A percentile compares a stretch with the other conserved stretches of the same genome.
Evolutionary conservation across 2,329 filamentous ascomycete species (phyloP).

Genomic region (Xylariomycetidae sp.): DNA sequence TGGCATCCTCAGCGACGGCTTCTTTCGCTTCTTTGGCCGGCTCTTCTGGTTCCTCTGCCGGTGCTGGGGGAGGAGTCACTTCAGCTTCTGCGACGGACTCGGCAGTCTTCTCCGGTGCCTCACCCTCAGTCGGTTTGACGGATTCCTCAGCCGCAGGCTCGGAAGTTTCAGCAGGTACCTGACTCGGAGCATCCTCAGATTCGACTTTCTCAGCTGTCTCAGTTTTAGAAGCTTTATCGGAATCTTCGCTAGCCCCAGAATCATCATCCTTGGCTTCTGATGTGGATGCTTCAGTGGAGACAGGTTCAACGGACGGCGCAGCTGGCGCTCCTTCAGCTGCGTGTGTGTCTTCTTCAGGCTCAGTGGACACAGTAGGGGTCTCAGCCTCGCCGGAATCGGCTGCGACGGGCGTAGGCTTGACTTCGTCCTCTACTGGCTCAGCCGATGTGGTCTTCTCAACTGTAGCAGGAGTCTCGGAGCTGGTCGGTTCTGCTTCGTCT

Average conservation of each 20-base stretch:
- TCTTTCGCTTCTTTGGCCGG: background rate
- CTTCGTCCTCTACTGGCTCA: too few relatives aligned
- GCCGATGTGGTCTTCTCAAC: too few relatives aligned
- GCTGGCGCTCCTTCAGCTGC: slow-evolving; percentile 2
- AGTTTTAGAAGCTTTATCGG: background rate
- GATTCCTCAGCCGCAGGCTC: background rate
- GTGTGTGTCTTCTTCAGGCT: slow-evolving; percentile 1
- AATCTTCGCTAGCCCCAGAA: slow-evolving; percentile 3
- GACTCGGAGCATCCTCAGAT: background rate
- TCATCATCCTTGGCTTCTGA: slow-evolving; percentile 2
- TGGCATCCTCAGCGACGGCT: slow-evolving; percentile 1
- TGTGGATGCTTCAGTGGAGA: slow-evolving; percentile 2
- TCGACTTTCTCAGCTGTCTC: slow-evolving; percentile 1
- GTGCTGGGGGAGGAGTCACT: slow-evolving; percentile 2
- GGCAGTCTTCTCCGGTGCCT: too few relatives aligned
- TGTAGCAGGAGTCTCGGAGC: too few relatives aligned
- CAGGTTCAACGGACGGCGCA: slow-evolving; percentile 2
- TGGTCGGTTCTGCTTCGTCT: too few relatives aligned
- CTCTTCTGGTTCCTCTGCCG: slow-evolving; percentile 4
- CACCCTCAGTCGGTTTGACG: too few relatives aligned
- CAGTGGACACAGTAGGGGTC: background rate
- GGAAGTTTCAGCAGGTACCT: background rate
- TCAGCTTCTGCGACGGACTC: background rate
- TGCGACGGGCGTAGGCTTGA: background rate
- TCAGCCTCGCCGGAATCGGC: slow-evolving; percentile 2